Percentiles rank a stretch among this genome's conserved stretches.
These are phyloP conservation scores for Diaporthe sp. DNA, from an alignment of 2,329 filamentous ascomycete species.

Conservation along the genomic window DNA sequence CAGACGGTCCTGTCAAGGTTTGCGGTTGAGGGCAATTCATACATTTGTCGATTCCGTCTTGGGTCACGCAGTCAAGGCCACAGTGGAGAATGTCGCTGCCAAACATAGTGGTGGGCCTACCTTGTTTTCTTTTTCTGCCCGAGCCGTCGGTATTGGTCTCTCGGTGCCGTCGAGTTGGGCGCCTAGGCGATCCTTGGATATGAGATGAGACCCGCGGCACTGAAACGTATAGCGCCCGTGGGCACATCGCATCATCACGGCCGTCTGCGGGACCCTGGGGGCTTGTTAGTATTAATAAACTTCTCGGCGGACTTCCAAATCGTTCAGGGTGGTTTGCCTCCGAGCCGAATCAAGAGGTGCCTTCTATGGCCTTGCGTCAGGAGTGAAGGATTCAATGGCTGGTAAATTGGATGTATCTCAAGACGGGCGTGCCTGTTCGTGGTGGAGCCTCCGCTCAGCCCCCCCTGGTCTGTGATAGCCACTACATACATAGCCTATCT, in stretches of 20 bases:
- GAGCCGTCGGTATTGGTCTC: background rate
- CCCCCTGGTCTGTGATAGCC: background rate
- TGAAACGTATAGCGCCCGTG: conserved; percentile 12
- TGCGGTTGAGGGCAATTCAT: background rate
- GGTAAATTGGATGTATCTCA: background rate
- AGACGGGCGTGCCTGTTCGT: background rate
- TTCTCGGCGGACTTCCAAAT: background rate
- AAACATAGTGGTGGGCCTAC: background rate
- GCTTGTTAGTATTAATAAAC: background rate
- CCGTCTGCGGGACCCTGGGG: background rate
- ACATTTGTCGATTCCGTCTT: background rate
- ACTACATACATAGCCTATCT: background rate
- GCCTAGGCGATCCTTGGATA: background rate
- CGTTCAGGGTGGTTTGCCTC: background rate
- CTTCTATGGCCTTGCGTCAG: background rate
- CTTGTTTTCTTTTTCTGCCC: background rate
- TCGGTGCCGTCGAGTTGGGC: background rate
- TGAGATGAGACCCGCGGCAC: background rate
- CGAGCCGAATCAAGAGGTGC: background rate
- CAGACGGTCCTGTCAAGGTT: background rate
- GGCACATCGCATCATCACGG: background rate
- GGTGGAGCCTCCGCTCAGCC: background rate
- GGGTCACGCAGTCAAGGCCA: background rate
- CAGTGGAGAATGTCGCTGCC: background rate
- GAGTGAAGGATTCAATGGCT: background rate